A percentile compares a stretch with the other conserved stretches of the same genome.
phyloP scores from a whole-genome alignment of 371 early-diverging fungal species.

The Smittium culicis region DNA sequence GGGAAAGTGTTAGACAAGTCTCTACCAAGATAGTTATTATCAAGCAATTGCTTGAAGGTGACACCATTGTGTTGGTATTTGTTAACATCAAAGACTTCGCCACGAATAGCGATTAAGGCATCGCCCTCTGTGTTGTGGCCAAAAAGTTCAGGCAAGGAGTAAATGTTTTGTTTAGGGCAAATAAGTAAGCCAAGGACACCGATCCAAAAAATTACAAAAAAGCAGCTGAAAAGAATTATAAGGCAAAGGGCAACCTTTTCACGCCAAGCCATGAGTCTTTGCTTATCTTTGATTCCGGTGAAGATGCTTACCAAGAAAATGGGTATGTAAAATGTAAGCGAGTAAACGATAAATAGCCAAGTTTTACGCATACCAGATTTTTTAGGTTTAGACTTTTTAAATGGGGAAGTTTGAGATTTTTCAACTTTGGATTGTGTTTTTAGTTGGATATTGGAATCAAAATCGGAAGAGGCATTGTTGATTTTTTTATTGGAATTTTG shows the following conservation, averaged over 20 bases:
- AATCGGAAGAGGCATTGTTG: not conserved
- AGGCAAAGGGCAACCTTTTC: slow-evolving; percentile 88
- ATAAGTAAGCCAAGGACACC: slow-evolving; percentile 69
- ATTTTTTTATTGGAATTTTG: slow-evolving; percentile 20
- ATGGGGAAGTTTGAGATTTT: too few species aligned
- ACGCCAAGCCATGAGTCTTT: slow-evolving; percentile 87
- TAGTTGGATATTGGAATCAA: not conserved
- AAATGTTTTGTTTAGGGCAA: slow-evolving; percentile 73
- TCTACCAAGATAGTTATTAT: slow-evolving; percentile 27
- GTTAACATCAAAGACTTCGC: slow-evolving; percentile 54
- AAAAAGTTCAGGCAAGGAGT: slow-evolving; percentile 40
- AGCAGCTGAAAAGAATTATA: slow-evolving; percentile 65
- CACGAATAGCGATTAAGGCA: slow-evolving; percentile 51
- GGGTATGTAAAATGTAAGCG: slow-evolving; percentile 76
- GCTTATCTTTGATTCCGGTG: slow-evolving; percentile 63
- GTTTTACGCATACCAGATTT: slow-evolving; percentile 10
- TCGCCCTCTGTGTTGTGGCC: slow-evolving; percentile 30
- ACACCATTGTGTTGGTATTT: slow-evolving; percentile 40
- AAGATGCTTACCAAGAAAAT: slow-evolving; percentile 37
- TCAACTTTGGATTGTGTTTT: not conserved
- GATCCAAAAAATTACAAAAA: slow-evolving; percentile 75
- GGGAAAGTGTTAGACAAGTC: slow-evolving; percentile 44
- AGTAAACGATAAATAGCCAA: slow-evolving; percentile 70
- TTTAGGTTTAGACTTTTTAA: slow-evolving; percentile 27
- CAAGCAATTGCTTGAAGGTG: slow-evolving; percentile 36